Conservation (phyloP, 345 rosid genomes). For the Moringa oleifera region DNA sequence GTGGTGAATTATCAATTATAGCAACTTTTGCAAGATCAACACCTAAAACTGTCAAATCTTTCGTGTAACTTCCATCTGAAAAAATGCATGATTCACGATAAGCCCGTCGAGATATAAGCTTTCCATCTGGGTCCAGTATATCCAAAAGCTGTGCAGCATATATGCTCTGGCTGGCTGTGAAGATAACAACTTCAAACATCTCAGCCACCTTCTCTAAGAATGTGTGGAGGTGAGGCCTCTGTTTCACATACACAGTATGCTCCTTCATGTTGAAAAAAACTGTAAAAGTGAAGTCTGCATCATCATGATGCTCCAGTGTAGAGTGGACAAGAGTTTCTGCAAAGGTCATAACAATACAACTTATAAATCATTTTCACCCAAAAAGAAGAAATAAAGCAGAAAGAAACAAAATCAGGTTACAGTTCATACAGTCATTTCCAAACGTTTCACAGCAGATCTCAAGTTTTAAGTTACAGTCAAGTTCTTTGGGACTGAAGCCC, state of each 20-base stretch:
- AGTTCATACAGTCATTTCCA: neutral
- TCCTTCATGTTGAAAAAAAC: slow-evolving; percentile 90
- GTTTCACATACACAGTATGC: slow-evolving; percentile 74
- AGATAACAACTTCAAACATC: slow-evolving; percentile 75
- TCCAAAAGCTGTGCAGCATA: slow-evolving; percentile 83
- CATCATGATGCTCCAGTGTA: slow-evolving; percentile 63
- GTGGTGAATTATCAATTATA: slow-evolving; percentile 91
- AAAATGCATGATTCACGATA: slow-evolving; percentile 91
- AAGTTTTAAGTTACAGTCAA: no score
- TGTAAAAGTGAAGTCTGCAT: slow-evolving; percentile 77
- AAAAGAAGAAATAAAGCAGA: neutral
- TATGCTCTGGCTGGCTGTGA: slow-evolving; percentile 96
- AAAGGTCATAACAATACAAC: neutral
- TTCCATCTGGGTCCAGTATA: slow-evolving; percentile 68
- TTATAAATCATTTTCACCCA: neutral
- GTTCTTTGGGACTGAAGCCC: no score
- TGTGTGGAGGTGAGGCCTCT: slow-evolving; percentile 73
- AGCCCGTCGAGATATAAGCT: slow-evolving; percentile 64
- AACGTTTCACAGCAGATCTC: no score
- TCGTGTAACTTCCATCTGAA: slow-evolving; percentile 82
- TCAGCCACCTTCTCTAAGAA: slow-evolving; percentile 90
- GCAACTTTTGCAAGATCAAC: slow-evolving; percentile 95
- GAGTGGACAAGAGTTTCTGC: slow-evolving; percentile 97
- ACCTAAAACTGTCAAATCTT: slow-evolving; percentile 89
- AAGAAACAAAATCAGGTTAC: neutral